phyloP scores from a whole-genome alignment of 2,329 filamentous ascomycete species.

The Piedraia hortae region DNA sequence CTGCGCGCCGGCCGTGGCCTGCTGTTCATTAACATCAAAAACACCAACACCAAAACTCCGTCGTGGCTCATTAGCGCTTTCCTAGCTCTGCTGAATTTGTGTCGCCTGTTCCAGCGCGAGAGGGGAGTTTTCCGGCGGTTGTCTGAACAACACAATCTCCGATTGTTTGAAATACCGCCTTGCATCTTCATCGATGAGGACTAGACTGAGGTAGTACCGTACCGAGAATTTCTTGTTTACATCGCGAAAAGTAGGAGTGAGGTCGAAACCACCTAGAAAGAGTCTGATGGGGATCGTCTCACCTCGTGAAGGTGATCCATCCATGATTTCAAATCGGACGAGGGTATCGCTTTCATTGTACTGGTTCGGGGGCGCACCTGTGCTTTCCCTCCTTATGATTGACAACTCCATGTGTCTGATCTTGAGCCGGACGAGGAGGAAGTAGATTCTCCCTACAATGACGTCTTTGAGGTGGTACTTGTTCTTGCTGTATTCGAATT shows the following conservation, averaged over 20 bases:
- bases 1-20: too few relatives aligned
- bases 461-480: conserved; percentile 99
- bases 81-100: conserved; percentile 14
- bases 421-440: conserved; percentile 84
- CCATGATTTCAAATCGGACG: conserved; percentile 98
- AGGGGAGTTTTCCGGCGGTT: conserved; percentile 27
- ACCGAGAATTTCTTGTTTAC: conserved; percentile 99
- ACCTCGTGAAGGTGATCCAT: conserved; percentile 84
- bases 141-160: conserved; percentile 87
- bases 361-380: conserved; percentile 85
- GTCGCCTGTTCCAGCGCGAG: conserved; percentile 21
- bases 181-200: conserved; percentile 41
- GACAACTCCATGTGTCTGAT: conserved; percentile 99
- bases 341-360: conserved; percentile 98
- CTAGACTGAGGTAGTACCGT: conserved; percentile 84
- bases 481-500: conserved; percentile 97
- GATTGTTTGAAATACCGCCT: conserved; percentile 97
- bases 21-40: too few relatives aligned
- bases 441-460: conserved; percentile 95
- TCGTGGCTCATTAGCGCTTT: conserved; percentile 10
- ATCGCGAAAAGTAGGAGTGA: conserved; percentile 93
- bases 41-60: conserved; percentile 5
- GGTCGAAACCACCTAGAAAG: conserved; percentile 89
- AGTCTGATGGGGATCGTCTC: conserved; percentile 89
- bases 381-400: conserved; percentile 90